Evolutionary conservation across 345 rosid genomes (phyloP), one percentile per base, ranked within the genome.

Genomic region (Brassica nigra): DNA sequence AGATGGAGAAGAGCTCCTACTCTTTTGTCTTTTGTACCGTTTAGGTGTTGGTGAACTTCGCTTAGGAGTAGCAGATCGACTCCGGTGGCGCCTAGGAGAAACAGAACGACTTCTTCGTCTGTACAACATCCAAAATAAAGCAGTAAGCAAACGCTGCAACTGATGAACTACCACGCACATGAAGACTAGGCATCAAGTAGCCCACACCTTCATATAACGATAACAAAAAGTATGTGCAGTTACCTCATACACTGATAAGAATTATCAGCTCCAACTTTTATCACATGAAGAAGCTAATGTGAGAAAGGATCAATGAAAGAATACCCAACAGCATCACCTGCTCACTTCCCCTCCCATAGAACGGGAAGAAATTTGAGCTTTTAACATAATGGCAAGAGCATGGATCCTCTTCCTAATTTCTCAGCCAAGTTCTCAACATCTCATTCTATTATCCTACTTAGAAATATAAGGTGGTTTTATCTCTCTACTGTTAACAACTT

Each of bases 201-300:
- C 83, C 86, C 87, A 76, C 84, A 84, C 66, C 81, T 78, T 80
- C 80, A 62, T 76, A 78, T 79, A 74, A 57, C 62, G 74, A 75
- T 83, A 81, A 71, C 78, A 58, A 72, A 82, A 86, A 92, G 87
- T 87, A 86, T 82, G 80, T 84, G 86, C 89, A 91, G 89, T 95
- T 95, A 95, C 99, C 99, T 95, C 96, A 87, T 69, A 86, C 88
- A 90, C 81, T 88, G 93, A 86, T 84, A 88, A 87, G 95, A 85
- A 86, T 64, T 79, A 89, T 79, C 89, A 82, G 90, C 98, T 88
- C 99, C 99, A 89, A 85, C 96, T 83, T 89, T 92, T 87, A 90
- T 86, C 94, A 94, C 84, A 95, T 23, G 95, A 89, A 84, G 99
- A 90, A 90, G 96, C 86, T 86, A 93, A 89, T 72, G 89, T 88